These are phyloP conservation scores for Mortierella sp. DNA, from an alignment of 371 early-diverging fungal genomes.

Conservation along the genomic window DNA sequence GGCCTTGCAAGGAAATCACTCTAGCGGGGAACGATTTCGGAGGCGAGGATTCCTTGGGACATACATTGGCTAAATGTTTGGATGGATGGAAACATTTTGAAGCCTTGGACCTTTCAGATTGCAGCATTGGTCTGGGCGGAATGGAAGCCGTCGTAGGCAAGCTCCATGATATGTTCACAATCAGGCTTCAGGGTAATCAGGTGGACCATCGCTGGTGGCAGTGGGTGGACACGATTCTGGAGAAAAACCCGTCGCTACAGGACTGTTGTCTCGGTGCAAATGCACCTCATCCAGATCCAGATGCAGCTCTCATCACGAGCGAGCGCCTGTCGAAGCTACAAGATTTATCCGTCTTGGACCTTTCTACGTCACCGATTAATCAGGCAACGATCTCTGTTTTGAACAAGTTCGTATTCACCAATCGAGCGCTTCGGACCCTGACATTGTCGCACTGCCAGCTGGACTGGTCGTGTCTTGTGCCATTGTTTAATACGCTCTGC, in stretches of 20 bases:
- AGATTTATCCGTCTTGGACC: slow-evolving; percentile 24
- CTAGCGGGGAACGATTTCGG: slow-evolving; percentile 44
- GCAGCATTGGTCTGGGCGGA: slow-evolving; percentile 34
- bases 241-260: slow-evolving; percentile 20
- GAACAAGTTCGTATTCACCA: slow-evolving; percentile 4
- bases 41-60: slow-evolving; percentile 23
- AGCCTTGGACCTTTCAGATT: slow-evolving; percentile 36
- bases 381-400: slow-evolving; percentile 18
- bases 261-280: slow-evolving; percentile 42
- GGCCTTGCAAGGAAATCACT: slow-evolving; percentile 32
- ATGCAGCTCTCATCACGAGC: slow-evolving; percentile 10
- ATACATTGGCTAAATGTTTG: slow-evolving; percentile 17
- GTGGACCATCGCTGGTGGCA: slow-evolving; percentile 46
- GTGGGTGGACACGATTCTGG: slow-evolving; percentile 37
- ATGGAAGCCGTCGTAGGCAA: slow-evolving; percentile 23
- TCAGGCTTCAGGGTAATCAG: slow-evolving; percentile 32
- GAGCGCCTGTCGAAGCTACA: slow-evolving; percentile 14
- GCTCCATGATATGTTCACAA: slow-evolving; percentile 24
- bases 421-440: slow-evolving; percentile 17
- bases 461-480: slow-evolving; percentile 22
- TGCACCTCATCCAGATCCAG: background rate
- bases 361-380: slow-evolving; percentile 30
- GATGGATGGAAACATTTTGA: slow-evolving; percentile 24
- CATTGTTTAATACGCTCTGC: slow-evolving; percentile 33
- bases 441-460: slow-evolving; percentile 22